A percentile compares a stretch with the other conserved stretches of the same genome.
phyloP scores from a whole-genome alignment of 2,329 filamentous ascomycete genomes.

The Orbilia javanica region DNA sequence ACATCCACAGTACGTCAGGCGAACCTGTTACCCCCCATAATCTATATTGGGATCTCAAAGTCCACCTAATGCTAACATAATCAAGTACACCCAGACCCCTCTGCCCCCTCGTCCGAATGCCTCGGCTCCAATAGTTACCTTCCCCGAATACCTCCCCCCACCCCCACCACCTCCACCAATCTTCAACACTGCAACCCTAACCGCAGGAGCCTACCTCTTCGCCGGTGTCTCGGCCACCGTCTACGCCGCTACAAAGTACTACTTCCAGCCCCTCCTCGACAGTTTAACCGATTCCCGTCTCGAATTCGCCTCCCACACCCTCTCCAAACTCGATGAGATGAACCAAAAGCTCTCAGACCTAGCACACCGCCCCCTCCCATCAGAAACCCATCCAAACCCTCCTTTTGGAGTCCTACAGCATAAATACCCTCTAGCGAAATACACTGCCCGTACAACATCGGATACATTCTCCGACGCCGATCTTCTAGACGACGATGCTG shows the following conservation, averaged over 20 bases:
- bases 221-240: conserved; percentile 73
- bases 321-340: conserved; percentile 69
- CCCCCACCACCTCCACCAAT: conserved; percentile 72
- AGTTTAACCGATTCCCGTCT: conserved; percentile 70
- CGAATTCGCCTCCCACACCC: conserved; percentile 69
- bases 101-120: conserved; percentile 63
- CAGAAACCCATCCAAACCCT: conserved; percentile 53
- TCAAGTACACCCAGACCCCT: conserved; percentile 64
- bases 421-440: conserved; percentile 47
- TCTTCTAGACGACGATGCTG: conserved; percentile 64
- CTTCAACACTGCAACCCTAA: conserved; percentile 73
- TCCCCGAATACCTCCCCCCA: conserved; percentile 75
- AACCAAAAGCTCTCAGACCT: conserved; percentile 70
- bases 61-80: background rate
- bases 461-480: conserved; percentile 51
- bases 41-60: background rate
- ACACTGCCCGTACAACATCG: conserved; percentile 31
- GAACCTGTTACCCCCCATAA: background rate
- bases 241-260: conserved; percentile 78
- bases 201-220: conserved; percentile 73
- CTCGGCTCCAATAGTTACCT: conserved; percentile 73
- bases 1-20: conserved; percentile 8
- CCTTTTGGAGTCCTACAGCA: conserved; percentile 54
- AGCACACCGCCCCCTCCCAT: conserved; percentile 59
- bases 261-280: conserved; percentile 74